These are phyloP conservation scores for Peniophora sp. DNA, from an alignment of 1,284 basidiomycete genomes.

Conservation along the genomic window DNA sequence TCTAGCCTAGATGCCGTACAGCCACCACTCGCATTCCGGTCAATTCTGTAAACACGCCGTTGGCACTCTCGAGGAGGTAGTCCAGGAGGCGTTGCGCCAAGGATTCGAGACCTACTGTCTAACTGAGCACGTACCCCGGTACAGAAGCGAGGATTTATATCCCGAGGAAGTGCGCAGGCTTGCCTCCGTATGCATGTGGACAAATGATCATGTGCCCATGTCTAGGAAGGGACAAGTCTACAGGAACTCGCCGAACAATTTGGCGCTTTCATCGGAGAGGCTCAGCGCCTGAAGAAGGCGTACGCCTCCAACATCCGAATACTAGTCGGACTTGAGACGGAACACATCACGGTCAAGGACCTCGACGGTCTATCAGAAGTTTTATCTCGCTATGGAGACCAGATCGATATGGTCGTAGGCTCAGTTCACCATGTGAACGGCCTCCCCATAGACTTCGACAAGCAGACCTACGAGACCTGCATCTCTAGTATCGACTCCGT, in stretches of 20 bases:
- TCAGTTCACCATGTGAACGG: conserved; percentile 87
- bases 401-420: conserved; percentile 89
- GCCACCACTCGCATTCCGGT: conserved; percentile 94
- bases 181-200: conserved; percentile 8
- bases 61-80: conserved; percentile 72
- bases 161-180: conserved; percentile 79
- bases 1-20: conserved; percentile 61
- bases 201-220: background rate
- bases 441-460: conserved; percentile 92
- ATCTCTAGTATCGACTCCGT: conserved; percentile 24
- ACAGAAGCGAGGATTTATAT: conserved; percentile 76
- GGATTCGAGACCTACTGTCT: conserved; percentile 83
- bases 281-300: conserved; percentile 57
- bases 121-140: conserved; percentile 93
- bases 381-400: conserved; percentile 31
- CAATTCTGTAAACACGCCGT: conserved; percentile 92
- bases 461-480: conserved; percentile 56
- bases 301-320: conserved; percentile 66
- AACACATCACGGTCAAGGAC: conserved; percentile 72
- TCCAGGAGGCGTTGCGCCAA: conserved; percentile 68
- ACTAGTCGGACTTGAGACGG: conserved; percentile 90
- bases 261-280: conserved; percentile 64
- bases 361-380: conserved; percentile 50
- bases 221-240: conserved; percentile 41
- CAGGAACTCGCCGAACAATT: conserved; percentile 53